phyloP scores from a whole-genome alignment of 805 yeast genomes.

The Kuraishia borneana region DNA sequence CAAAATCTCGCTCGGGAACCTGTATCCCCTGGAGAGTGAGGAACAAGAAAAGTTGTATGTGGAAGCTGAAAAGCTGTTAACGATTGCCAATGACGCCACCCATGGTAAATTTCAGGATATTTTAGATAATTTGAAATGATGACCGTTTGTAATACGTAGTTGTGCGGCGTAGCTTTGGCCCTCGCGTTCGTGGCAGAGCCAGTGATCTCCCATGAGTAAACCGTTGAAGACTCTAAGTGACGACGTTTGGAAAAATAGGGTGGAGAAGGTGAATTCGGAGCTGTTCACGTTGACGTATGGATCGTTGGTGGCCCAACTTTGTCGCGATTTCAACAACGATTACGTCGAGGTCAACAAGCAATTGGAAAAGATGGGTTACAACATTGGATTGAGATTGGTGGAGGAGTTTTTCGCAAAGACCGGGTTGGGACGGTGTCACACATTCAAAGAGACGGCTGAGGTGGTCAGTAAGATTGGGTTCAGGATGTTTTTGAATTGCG shows the following conservation, averaged over 20 bases:
- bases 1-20: slow-evolving; percentile 65
- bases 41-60: slow-evolving; percentile 60
- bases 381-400: slow-evolving; percentile 80
- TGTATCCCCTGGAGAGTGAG: slow-evolving; percentile 49
- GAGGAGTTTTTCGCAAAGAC: slow-evolving; percentile 90
- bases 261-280: slow-evolving; percentile 87
- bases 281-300: slow-evolving; percentile 93
- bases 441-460: slow-evolving; percentile 81
- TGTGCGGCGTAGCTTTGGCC: no score
- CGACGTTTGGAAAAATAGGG: slow-evolving; percentile 82
- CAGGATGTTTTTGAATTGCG: slow-evolving; percentile 75
- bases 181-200: background rate
- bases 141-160: no score
- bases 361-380: slow-evolving; percentile 88
- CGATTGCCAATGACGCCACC: slow-evolving; percentile 68
- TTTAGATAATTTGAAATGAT: slow-evolving; percentile 46
- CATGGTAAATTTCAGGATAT: slow-evolving; percentile 64
- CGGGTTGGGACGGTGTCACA: slow-evolving; percentile 71
- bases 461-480: slow-evolving; percentile 80
- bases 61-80: slow-evolving; percentile 58
- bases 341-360: slow-evolving; percentile 73
- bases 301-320: slow-evolving; percentile 81
- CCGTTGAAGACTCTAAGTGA: slow-evolving; percentile 51
- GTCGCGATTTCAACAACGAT: slow-evolving; percentile 70
- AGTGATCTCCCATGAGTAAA: slow-evolving; percentile 17